Conservation (phyloP, 2,329 filamentous ascomycete genomes). For the Scedosporium apiospermum region DNA sequence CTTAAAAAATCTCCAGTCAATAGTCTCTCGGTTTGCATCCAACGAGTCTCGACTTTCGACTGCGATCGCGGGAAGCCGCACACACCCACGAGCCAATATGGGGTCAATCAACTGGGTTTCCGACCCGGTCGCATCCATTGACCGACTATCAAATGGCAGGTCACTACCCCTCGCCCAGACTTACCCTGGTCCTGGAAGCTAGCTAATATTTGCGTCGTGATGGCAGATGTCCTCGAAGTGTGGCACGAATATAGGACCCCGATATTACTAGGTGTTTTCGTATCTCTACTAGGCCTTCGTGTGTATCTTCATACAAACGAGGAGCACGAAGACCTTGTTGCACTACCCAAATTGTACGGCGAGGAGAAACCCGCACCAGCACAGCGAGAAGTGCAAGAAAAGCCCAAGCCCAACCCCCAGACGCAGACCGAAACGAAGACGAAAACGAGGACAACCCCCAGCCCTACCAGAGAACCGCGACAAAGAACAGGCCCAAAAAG, state of each 20-base stretch:
- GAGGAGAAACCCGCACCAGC: constrained; percentile 9
- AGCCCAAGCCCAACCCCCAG: constrained; percentile 4
- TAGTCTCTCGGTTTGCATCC: too few relatives aligned
- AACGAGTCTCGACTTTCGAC: too few relatives aligned
- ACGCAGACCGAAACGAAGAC: neutral
- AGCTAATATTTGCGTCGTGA: neutral
- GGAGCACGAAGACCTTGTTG: constrained; percentile 23
- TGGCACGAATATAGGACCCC: constrained; percentile 39
- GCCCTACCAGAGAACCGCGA: constrained; percentile 17
- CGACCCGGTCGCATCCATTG: neutral
- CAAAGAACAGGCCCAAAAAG: constrained; percentile 35
- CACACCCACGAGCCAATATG: neutral
- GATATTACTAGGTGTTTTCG: constrained; percentile 29
- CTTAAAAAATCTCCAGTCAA: too few relatives aligned
- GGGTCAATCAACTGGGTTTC: neutral
- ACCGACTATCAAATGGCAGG: neutral
- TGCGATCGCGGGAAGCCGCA: too few relatives aligned
- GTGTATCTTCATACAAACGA: constrained; percentile 31
- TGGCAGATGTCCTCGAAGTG: constrained; percentile 26
- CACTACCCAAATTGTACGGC: constrained; percentile 26
- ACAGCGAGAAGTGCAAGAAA: neutral
- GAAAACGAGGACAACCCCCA: constrained; percentile 8
- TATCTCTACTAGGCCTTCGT: constrained; percentile 27
- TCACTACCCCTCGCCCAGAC: neutral
- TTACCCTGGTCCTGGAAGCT: neutral